Base-by-base conservation (phyloP, 306 rosid genomes). In the Cicer yamashitae region DNA sequence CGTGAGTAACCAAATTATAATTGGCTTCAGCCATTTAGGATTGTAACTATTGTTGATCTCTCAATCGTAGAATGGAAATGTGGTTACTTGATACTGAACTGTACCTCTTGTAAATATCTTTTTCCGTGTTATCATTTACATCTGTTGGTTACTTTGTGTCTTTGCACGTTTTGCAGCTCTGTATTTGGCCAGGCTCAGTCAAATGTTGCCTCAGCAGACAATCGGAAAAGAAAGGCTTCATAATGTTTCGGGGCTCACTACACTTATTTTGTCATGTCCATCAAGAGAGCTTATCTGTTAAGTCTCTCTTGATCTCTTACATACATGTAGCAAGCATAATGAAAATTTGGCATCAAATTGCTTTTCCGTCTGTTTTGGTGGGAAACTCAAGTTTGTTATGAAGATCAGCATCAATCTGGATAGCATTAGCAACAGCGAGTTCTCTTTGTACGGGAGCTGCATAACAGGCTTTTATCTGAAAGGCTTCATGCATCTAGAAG, bases 171-270 rank as follows among this genome's bases (percentile, higher is more conserved):
- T 43, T 83, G 73, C 89, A 94, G 97, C 82, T 91, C 96, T 53
- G 88, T 81, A 60, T 94, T 91, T 89, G 96, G 97, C 72, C 91
- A 85, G 81, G 71, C 88, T 71, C 90, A 83, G 70, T 22, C 82
- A 61, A 89, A 84, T 15, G 84, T 10, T 30, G 56, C 84, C 50
- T 82, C 89, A 18, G 85, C 84, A 38, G 70, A 86, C 60, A 80
- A 75, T 76, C 79, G 56, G 66, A 87, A 91, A 88, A 87, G 98
- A 77, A 88, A 90, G 77, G 82, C 84, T 65, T 20, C 40, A 81
- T 47, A 40, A 54, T 77, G 56, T 20, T 11, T 46, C 38, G 22
- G 3, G 7, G 34, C 5, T 18, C 37, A 18, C 52, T 22, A 53
- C 64, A 71, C 52, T 76, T 64, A 11, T 20, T 57, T 80, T 66